Conservation (phyloP, 208 protist genomes). For the Herpetomonas muscarum region DNA sequence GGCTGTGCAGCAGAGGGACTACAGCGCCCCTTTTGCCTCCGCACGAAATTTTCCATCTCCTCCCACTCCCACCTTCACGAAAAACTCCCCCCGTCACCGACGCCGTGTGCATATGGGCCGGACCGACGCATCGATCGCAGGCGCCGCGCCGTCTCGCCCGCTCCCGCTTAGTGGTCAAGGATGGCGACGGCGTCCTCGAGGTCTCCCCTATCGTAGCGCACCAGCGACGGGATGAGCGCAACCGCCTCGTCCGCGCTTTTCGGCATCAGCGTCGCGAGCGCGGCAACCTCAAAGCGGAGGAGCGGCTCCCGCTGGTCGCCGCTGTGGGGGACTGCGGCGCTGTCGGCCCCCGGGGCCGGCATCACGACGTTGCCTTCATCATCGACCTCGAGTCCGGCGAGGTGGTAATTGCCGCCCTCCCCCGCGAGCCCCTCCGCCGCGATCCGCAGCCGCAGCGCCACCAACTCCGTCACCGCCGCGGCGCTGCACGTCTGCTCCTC, state of each 20-base stretch:
- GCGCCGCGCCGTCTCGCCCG: background rate
- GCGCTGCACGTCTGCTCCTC: constrained; percentile 54
- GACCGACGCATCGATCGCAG: background rate
- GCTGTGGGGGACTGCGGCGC: background rate
- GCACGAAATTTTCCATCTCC: no score
- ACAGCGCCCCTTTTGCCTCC: no score
- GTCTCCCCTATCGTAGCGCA: constrained; percentile 65
- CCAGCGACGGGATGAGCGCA: constrained; percentile 68
- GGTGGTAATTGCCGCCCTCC: constrained; percentile 32
- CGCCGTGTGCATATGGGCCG: no score
- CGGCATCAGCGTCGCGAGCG: constrained; percentile 67
- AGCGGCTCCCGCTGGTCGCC: background rate
- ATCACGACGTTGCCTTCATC: constrained; percentile 25
- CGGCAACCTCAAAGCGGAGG: constrained; percentile 71
- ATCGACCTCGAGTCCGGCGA: constrained; percentile 24
- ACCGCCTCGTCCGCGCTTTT: constrained; percentile 58
- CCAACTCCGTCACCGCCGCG: constrained; percentile 16
- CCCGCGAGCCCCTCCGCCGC: constrained; percentile 15
- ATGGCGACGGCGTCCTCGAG: constrained; percentile 34
- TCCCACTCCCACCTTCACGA: no score
- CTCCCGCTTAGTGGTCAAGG: constrained; percentile 12
- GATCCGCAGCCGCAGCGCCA: constrained; percentile 31
- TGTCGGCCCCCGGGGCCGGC: constrained; percentile 1
- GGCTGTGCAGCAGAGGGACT: no score
- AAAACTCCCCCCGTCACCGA: no score